Evolutionary conservation across 371 early-diverging fungal genomes (phyloP), one percentile per base, ranked within the genome.

Genomic region (Mortierella polycephala): DNA sequence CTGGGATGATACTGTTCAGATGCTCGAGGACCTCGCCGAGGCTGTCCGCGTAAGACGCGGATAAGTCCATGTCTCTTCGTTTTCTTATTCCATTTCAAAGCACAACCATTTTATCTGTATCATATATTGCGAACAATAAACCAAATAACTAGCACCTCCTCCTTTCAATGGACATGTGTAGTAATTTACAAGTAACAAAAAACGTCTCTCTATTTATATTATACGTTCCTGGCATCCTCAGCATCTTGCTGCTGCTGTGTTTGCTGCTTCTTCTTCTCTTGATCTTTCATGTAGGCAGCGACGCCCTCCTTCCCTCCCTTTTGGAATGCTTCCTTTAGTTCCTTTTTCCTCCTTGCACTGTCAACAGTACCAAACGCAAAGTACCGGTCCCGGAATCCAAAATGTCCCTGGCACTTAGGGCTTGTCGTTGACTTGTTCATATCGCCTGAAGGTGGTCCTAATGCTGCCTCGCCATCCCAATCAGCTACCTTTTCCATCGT

Each of bases 401-500:
- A 77, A 30, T 77, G 77, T 13, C 77, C 77, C n/a, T 63, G 64
- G 23, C n/a, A 41, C 11, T 61, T 71, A 0, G 77, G 71, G n/a
- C 18, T 55, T 5, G 77, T 77, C 44, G 71, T 77, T 37, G 77
- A 77, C 53, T 57, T 71, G 72, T 71, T 77, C 77, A 77, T 77
- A 12, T 77, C 65, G 5, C 77, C 77, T 4, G 72, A 61, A 16
- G 77, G 77, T 3, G 71, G 51, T 0, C 77, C 77, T 54, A 77
- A 39, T 0, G 54, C 60, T 3, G 62, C 55, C 44, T 77, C 54
- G 0, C 72, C 71, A 50, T 77, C 77, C 77, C 77, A 77, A 41
- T 84, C 83, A 5, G 66, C 62, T 5, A 84, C 57, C 76, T 98
- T 98, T 76, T 96, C 96, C 96, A 98, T 95, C 0, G 97, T 96